A percentile compares a stretch with the other conserved stretches of the same genome.
Evolutionary conservation across 306 rosid species (phyloP).

Genomic region (Alnus glutinosa): DNA sequence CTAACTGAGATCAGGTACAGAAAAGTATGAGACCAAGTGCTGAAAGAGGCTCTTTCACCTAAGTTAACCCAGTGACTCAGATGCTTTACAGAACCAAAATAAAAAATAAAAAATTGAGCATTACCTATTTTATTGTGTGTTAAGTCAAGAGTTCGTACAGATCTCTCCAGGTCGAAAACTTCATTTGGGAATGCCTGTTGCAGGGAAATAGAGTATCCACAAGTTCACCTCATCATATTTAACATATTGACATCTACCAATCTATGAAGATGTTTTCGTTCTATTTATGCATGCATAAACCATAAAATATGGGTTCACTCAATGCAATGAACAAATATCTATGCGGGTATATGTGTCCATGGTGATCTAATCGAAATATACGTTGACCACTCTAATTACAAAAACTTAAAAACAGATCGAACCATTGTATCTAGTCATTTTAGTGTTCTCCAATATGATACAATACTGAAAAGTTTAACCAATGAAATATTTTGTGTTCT

Average conservation of each 20-base stretch:
- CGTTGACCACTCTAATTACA: neutral
- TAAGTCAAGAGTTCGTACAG: constrained; percentile 86
- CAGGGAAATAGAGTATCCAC: constrained; percentile 5
- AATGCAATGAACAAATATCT: neutral
- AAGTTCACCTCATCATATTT: neutral
- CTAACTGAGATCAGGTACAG: constrained; percentile 12
- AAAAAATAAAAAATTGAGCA: constrained; percentile 17
- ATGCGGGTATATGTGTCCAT: neutral
- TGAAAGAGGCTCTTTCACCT: constrained; percentile 23
- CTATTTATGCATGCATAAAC: constrained; percentile 4
- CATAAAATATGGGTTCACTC: neutral
- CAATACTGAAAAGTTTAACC: neutral
- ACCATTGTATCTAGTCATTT: neutral
- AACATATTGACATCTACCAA: neutral
- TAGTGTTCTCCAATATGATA: neutral
- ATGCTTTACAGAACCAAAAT: constrained; percentile 2
- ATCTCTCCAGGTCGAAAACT: constrained; percentile 70
- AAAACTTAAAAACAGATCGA: neutral
- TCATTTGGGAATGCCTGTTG: constrained; percentile 80
- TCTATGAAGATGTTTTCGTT: neutral
- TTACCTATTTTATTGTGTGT: constrained; percentile 81
- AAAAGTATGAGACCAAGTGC: neutral
- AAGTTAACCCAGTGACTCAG: constrained; percentile 4
- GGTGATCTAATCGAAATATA: neutral
- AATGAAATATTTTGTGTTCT: neutral